Evolutionary conservation across 108 stramenopile genomes (phyloP).

Genomic region (Epipyxis sp.): DNA sequence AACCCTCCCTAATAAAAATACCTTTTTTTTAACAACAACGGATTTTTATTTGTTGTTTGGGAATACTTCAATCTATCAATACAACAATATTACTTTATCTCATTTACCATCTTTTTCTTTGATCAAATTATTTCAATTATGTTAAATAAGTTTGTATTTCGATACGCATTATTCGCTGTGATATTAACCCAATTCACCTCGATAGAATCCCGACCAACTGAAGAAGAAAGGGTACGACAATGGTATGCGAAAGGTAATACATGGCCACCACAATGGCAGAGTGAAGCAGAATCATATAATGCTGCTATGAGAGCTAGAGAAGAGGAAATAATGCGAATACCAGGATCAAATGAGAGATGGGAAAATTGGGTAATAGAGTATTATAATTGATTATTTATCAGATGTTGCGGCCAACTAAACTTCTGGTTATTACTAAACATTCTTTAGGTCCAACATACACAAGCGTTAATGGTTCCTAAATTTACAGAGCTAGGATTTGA

Average conservation of each 20-base stretch:
- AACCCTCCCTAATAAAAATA: too few species aligned
- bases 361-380: background rate
- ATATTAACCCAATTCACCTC: too few species aligned
- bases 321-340: slow-evolving; percentile 4
- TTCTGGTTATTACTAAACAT: too few species aligned
- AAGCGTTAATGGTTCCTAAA: background rate
- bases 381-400: background rate
- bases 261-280: slow-evolving; percentile 14
- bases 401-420: background rate
- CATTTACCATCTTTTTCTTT: too few species aligned
- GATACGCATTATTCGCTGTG: too few species aligned
- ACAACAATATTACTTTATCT: too few species aligned
- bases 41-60: too few species aligned
- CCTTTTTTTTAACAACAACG: too few species aligned
- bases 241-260: background rate
- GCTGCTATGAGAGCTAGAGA: background rate
- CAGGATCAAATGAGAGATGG: slow-evolving; percentile 10
- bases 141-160: too few species aligned
- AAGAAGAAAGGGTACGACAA: slow-evolving; percentile 5
- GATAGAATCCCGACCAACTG: background rate
- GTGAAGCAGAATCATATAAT: background rate
- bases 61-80: too few species aligned
- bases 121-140: too few species aligned
- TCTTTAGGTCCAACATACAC: background rate
- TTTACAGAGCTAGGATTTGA: slow-evolving; percentile 33